Conservation (phyloP, 2,329 filamentous ascomycete species). For the Mariannaea elegans region DNA sequence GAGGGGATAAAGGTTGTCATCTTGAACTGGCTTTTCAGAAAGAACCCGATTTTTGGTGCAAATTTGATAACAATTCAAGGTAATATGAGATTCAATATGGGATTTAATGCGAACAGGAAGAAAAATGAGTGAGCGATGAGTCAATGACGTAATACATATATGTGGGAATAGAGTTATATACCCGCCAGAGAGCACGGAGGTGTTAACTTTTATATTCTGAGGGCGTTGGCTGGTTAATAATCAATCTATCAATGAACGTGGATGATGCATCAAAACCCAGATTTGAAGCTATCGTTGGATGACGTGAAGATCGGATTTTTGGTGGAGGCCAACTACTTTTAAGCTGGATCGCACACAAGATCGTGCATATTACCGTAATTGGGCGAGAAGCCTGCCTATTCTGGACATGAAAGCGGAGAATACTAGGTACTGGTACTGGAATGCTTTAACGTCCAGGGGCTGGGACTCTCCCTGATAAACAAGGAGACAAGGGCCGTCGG, state of each 20-base stretch:
- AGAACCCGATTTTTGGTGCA: background rate
- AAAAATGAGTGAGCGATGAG: slow-evolving; percentile 6
- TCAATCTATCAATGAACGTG: slow-evolving; percentile 22
- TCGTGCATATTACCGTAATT: no score
- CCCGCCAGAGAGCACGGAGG: background rate
- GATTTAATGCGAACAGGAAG: background rate
- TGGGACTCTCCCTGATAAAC: background rate
- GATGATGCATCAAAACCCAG: slow-evolving; percentile 25
- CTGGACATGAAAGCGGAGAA: slow-evolving; percentile 14
- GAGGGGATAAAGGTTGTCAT: slow-evolving; percentile 87
- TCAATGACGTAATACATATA: slow-evolving; percentile 38
- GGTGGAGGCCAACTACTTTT: background rate
- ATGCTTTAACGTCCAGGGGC: background rate
- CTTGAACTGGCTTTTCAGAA: slow-evolving; percentile 33
- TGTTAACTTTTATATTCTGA: background rate
- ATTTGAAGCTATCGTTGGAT: slow-evolving; percentile 18
- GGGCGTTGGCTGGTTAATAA: background rate
- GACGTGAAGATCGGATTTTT: slow-evolving; percentile 21
- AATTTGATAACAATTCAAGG: background rate
- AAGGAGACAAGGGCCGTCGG: background rate
- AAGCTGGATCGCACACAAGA: no score
- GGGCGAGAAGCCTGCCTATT: slow-evolving; percentile 28
- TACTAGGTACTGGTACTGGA: background rate
- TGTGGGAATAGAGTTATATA: background rate
- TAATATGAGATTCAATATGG: background rate